phyloP scores from a whole-genome alignment of 805 yeast genomes.

The Candida odintsovae region DNA sequence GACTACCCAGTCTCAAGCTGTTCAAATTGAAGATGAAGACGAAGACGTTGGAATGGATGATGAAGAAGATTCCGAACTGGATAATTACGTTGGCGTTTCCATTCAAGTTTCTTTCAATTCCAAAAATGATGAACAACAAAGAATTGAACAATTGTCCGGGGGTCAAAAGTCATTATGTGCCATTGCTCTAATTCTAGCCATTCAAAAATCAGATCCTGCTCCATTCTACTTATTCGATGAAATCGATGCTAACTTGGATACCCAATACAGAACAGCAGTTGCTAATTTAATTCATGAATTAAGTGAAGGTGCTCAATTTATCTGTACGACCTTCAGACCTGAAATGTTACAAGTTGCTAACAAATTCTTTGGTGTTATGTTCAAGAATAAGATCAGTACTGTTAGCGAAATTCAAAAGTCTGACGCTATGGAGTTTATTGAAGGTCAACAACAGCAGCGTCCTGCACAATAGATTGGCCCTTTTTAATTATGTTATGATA shows the following conservation, averaged over 20 bases:
- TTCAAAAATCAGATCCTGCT: slow-evolving; percentile 94
- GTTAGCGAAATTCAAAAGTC: slow-evolving; percentile 64
- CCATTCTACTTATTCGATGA: slow-evolving; percentile 96
- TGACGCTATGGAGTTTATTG: slow-evolving; percentile 80
- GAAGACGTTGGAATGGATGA: slow-evolving; percentile 18
- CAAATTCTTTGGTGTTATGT: slow-evolving; percentile 82
- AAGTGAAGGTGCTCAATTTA: slow-evolving; percentile 75
- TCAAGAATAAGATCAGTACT: slow-evolving; percentile 73
- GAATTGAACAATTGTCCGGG: slow-evolving; percentile 89
- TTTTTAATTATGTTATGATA: not conserved
- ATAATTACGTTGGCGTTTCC: slow-evolving; percentile 73
- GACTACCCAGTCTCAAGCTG: slow-evolving; percentile 7
- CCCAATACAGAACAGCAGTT: slow-evolving; percentile 85
- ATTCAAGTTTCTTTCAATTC: slow-evolving; percentile 88
- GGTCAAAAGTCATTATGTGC: slow-evolving; percentile 98
- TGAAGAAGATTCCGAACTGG: slow-evolving; percentile 24
- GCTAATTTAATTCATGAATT: slow-evolving; percentile 67
- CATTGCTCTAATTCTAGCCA: slow-evolving; percentile 85
- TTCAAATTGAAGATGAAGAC: slow-evolving; percentile 19
- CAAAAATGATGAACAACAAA: slow-evolving; percentile 74
- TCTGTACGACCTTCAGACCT: slow-evolving; percentile 93
- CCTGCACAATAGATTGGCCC: not conserved
- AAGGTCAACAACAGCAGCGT: slow-evolving; percentile 43
- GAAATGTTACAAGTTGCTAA: slow-evolving; percentile 88
- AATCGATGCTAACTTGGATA: slow-evolving; percentile 91